A percentile compares a stretch with the other conserved stretches of the same genome.
These are phyloP conservation scores for Solanum sejunctum DNA, from an alignment of 257 asterid genomes.

Conservation along the genomic window DNA sequence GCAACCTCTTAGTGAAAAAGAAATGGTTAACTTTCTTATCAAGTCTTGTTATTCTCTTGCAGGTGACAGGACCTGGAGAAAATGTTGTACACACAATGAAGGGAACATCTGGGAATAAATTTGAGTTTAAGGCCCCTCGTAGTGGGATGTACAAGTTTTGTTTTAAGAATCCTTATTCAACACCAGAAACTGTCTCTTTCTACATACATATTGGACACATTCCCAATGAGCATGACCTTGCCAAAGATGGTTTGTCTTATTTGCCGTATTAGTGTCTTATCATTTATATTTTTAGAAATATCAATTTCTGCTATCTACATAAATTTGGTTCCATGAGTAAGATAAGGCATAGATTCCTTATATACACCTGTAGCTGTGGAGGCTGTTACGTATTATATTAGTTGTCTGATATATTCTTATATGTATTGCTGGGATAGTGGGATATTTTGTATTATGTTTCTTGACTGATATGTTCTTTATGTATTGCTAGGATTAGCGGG, in stretches of 20 bases:
- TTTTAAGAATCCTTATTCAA: conserved; percentile 59
- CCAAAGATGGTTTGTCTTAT: conserved; percentile 63
- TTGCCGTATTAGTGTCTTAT: background rate
- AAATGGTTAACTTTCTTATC: background rate
- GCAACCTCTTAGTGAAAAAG: background rate
- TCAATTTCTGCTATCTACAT: background rate
- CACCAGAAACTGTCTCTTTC: conserved; percentile 80
- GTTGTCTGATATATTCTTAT: background rate
- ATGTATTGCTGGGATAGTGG: background rate
- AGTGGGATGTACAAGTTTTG: conserved; percentile 89
- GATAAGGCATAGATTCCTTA: background rate
- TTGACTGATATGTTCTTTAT: background rate
- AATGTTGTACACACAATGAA: conserved; percentile 34
- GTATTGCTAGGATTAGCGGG: background rate
- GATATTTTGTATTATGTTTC: background rate
- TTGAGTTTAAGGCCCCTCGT: conserved; percentile 65
- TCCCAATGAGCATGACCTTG: conserved; percentile 63
- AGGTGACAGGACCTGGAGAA: conserved; percentile 68
- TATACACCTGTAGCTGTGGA: background rate
- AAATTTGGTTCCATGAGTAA: background rate
- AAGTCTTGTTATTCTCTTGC: conserved; percentile 11
- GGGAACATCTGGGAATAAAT: conserved; percentile 71
- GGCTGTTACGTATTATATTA: background rate
- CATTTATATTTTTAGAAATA: background rate
- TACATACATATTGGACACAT: conserved; percentile 79